These are phyloP conservation scores for Schizothecium vesticola DNA, from an alignment of 495 filamentous ascomycete species.

Conservation along the genomic window DNA sequence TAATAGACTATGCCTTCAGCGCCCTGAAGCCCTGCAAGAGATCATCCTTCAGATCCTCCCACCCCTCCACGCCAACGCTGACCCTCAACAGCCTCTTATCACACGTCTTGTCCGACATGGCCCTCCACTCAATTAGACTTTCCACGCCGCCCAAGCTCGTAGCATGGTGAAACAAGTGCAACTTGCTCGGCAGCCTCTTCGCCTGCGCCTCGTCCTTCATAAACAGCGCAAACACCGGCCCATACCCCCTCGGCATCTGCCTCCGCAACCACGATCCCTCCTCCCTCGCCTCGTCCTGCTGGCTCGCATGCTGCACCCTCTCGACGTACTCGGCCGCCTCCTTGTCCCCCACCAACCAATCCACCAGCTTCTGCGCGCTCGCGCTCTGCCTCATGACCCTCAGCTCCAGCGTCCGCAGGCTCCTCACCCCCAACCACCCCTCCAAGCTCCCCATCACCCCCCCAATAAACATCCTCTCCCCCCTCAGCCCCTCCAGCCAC, in stretches of 20 bases:
- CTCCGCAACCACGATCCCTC: conserved; percentile 65
- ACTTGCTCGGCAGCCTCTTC: conserved; percentile 63
- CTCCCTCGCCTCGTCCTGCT: conserved; percentile 57
- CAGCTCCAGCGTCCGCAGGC: conserved; percentile 79
- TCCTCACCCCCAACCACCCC: conserved; percentile 84
- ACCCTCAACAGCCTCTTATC: conserved; percentile 72
- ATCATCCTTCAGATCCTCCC: conserved; percentile 79
- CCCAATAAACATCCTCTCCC: conserved; percentile 70
- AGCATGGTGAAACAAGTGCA: conserved; percentile 86
- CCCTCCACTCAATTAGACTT: conserved; percentile 83
- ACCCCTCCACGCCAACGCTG: conserved; percentile 81
- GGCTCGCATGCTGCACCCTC: conserved; percentile 66
- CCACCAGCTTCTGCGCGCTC: conserved; percentile 62
- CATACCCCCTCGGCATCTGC: conserved; percentile 92
- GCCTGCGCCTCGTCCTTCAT: conserved; percentile 59
- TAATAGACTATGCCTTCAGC: conserved; percentile 26
- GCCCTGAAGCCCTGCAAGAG: conserved; percentile 62
- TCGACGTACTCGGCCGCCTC: conserved; percentile 44
- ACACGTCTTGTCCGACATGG: conserved; percentile 73
- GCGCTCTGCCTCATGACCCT: conserved; percentile 68
- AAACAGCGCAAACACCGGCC: conserved; percentile 76
- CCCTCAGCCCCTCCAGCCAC: conserved; percentile 52
- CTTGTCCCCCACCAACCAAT: conserved; percentile 55
- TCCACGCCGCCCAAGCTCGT: conserved; percentile 92
- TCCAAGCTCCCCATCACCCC: conserved; percentile 87